Conservation (phyloP, 805 yeast species). For the Alloascoidea africana region DNA sequence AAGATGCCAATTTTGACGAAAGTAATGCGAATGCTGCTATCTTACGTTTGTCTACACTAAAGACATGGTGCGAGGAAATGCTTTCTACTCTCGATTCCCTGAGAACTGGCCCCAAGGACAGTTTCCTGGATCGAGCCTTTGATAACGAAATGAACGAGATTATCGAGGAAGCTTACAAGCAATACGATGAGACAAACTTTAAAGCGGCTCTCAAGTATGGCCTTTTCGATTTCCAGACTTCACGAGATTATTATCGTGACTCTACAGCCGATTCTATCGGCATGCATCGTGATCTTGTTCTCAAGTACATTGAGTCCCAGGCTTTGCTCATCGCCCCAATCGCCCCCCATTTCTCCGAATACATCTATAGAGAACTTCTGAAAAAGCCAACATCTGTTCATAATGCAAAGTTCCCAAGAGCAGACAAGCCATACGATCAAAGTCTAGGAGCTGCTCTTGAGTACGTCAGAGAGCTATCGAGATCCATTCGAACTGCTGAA, state of each 20-base stretch:
- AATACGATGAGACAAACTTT: conserved; percentile 60
- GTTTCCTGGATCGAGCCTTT: conserved; percentile 77
- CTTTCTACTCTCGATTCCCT: conserved; percentile 28
- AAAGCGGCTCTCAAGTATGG: conserved; percentile 85
- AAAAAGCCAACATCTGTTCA: conserved; percentile 55
- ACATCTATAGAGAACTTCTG: conserved; percentile 71
- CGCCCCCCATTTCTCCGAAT: conserved; percentile 94
- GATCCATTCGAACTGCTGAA: conserved; percentile 88
- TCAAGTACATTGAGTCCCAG: conserved; percentile 77
- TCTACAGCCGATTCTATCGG: conserved; percentile 33
- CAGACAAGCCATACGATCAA: conserved; percentile 48
- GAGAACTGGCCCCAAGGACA: conserved; percentile 28
- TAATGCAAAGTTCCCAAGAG: conserved; percentile 66
- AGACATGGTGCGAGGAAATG: conserved; percentile 89
- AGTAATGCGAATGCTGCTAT: conserved; percentile 94
- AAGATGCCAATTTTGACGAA: conserved; percentile 97
- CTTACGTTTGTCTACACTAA: conserved; percentile 77
- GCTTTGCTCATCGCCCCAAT: conserved; percentile 75
- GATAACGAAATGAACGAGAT: conserved; percentile 86
- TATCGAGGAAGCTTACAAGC: conserved; percentile 56
- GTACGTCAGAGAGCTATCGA: conserved; percentile 64
- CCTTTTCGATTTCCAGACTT: conserved; percentile 84
- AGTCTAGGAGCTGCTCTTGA: conserved; percentile 52
- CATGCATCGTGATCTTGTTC: conserved; percentile 75
- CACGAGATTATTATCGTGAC: conserved; percentile 95